Base-by-base conservation (phyloP, 495 filamentous ascomycete species). In the Pyrenula aspistea region DNA sequence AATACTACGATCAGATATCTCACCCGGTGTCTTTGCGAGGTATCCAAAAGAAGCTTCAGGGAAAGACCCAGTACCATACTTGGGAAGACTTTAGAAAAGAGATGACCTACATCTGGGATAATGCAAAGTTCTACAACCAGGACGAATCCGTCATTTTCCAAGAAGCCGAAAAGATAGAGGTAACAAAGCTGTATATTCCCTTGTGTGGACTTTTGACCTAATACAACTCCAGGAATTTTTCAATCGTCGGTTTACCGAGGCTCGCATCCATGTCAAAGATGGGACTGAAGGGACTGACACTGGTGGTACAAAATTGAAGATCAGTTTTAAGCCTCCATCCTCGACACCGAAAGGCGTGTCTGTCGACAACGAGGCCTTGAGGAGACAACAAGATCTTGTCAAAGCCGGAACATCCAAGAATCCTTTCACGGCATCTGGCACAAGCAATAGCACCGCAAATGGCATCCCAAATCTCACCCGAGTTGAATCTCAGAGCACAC, bases 61-160 rank as follows among this genome's bases (percentile, higher is more conserved):
- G 88, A 15, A 67, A 79, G 12, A 87, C 83, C 24, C 81, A 86
- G 25, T 85, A 89, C 67, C 86, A 86, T 60, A 83, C 69, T 22
- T 96, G 91, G 91, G 69, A 82, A 49, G 75, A 81, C 2, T 92
- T 95, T 57, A 88, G 91, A 67, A 80, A 86, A 12, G 88, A 86
- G 57, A 74, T 88, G 51, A 83, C 77, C 59, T 79, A 84, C 55
- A 84, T 95, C 24, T 94, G 89, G 87, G 79, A 76, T 42, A 96
- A 96, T 70, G 91, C 91, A 2, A 82, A 84, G 53, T 79, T 83
- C 24, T 96, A 91, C 69, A 96, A 96, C 61, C 90, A 94, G 62
- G 90, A 94, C 61, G 87, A 78, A 2, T 95, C 91, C 62, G 82
- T 85, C 15, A 86, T 95, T 47, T 85, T 77, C 53, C 71, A 76